phyloP scores from a whole-genome alignment of 805 yeast genomes.

The Metahyphopichia silvanorum region DNA sequence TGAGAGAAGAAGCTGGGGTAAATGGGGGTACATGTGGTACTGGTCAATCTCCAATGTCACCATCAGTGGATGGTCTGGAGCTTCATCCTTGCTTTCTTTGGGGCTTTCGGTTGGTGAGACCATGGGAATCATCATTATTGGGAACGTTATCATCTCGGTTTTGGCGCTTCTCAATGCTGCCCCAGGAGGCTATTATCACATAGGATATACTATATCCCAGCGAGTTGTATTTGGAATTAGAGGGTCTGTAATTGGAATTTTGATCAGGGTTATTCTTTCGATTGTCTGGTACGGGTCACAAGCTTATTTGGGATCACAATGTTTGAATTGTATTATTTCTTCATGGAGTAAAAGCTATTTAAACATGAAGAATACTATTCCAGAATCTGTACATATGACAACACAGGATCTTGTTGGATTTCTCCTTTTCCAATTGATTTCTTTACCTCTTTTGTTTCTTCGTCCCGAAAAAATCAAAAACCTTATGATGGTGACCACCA shows the following conservation, averaged over 20 bases:
- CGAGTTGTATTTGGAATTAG: constrained; percentile 46
- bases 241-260: constrained; percentile 43
- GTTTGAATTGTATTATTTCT: constrained; percentile 35
- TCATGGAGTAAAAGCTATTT: constrained; percentile 36
- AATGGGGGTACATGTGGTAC: constrained; percentile 37
- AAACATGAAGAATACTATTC: constrained; percentile 35
- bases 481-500: constrained; percentile 21
- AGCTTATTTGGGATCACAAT: constrained; percentile 45
- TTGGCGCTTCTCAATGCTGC: constrained; percentile 45
- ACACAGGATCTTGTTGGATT: constrained; percentile 42
- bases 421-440: constrained; percentile 42
- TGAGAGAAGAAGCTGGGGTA: constrained; percentile 44
- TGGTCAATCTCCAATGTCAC: constrained; percentile 46
- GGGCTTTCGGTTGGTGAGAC: constrained; percentile 47
- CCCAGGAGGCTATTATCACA: constrained; percentile 49
- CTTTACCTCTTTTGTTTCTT: constrained; percentile 36
- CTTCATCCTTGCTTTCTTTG: constrained; percentile 39
- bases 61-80: constrained; percentile 41
- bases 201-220: constrained; percentile 46
- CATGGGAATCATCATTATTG: constrained; percentile 44
- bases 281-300: constrained; percentile 47
- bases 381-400: constrained; percentile 34
- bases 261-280: constrained; percentile 41
- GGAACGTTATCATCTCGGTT: constrained; percentile 41
- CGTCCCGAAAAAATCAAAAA: constrained; percentile 42